A percentile compares a stretch with the other conserved stretches of the same genome.
phyloP scores from a whole-genome alignment of 1,284 basidiomycete species.

The Grifola frondosa region DNA sequence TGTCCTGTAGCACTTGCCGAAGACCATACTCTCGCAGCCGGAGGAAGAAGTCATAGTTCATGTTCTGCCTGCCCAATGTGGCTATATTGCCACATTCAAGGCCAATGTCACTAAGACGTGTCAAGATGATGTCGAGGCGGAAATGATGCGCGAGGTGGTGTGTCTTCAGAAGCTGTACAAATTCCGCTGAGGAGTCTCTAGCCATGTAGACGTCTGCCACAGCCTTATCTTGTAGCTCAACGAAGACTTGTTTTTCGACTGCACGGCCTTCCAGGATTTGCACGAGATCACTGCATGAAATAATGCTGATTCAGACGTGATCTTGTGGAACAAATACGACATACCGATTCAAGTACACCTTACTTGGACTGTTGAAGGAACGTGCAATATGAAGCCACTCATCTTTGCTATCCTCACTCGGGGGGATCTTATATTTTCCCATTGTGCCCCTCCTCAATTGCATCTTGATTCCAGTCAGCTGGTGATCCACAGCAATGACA shows the following conservation, averaged over 20 bases:
- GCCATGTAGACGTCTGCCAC: constrained; percentile 52
- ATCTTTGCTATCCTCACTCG: background rate
- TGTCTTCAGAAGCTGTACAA: constrained; percentile 41
- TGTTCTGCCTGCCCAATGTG: constrained; percentile 27
- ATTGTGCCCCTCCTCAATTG: background rate
- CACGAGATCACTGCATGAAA: constrained; percentile 47
- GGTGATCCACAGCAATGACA: background rate
- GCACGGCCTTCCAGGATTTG: constrained; percentile 48
- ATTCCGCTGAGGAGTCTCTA: constrained; percentile 45
- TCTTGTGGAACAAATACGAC: too few relatives aligned
- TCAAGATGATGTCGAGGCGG: constrained; percentile 47
- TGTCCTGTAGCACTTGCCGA: constrained; percentile 35
- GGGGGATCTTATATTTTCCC: constrained; percentile 1
- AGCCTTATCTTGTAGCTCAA: constrained; percentile 50
- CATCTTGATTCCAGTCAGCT: background rate
- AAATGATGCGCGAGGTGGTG: constrained; percentile 52
- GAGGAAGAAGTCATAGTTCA: constrained; percentile 56
- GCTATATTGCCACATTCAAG: constrained; percentile 40
- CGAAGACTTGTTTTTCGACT: constrained; percentile 48
- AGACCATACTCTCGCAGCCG: constrained; percentile 38
- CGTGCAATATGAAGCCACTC: background rate
- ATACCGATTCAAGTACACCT: constrained; percentile 1
- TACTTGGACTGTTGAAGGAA: background rate
- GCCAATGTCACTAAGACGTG: constrained; percentile 45
- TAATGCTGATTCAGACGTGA: background rate